Evolutionary conservation across 2,329 filamentous ascomycete species (phyloP).

Genomic region (Xylaria hypoxylon): DNA sequence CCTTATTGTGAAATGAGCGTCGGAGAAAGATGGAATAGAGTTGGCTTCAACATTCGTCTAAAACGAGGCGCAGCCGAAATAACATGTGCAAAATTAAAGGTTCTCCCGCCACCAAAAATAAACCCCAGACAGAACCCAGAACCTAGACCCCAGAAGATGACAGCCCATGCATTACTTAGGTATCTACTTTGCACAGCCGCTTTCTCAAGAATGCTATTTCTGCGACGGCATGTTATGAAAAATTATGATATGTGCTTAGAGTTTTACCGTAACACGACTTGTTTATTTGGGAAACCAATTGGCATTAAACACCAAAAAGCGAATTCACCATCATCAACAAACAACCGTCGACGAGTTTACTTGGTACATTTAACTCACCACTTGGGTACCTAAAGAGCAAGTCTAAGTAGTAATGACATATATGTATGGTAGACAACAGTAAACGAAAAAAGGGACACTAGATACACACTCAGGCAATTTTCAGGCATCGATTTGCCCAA

Average conservation of each 20-base stretch:
- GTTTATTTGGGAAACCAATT: neutral
- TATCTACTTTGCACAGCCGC: slow-evolving; percentile 11
- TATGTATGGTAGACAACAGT: neutral
- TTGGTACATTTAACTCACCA: neutral
- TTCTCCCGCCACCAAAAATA: slow-evolving; percentile 28
- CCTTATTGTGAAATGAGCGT: neutral
- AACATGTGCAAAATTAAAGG: slow-evolving; percentile 24
- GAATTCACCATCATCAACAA: neutral
- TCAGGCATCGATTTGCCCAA: neutral
- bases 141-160: slow-evolving; percentile 6
- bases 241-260: neutral
- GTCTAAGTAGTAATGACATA: no score
- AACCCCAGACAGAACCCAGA: neutral
- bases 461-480: no score
- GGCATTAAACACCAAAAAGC: neutral
- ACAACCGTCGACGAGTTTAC: neutral
- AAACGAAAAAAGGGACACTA: neutral
- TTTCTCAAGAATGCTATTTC: slow-evolving; percentile 25
- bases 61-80: slow-evolving; percentile 34
- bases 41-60: slow-evolving; percentile 5
- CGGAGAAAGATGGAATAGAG: neutral
- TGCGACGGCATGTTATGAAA: slow-evolving; percentile 4
- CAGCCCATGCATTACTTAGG: neutral
- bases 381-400: neutral
- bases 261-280: neutral